These are phyloP conservation scores for Silybum marianum DNA, from an alignment of 129 eudicot genomes.

Conservation along the genomic window DNA sequence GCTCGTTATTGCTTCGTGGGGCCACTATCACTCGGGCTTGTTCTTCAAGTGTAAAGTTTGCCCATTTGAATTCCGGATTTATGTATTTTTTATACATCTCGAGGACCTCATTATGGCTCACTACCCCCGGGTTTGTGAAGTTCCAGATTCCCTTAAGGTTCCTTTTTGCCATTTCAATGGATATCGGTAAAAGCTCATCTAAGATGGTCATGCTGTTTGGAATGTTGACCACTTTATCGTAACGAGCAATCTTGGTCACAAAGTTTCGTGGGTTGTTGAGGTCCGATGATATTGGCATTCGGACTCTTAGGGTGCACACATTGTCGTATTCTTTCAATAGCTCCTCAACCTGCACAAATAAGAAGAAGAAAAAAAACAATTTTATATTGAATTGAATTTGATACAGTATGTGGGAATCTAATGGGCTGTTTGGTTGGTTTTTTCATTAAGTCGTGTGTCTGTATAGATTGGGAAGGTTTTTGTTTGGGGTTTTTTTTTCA, in stretches of 20 bases:
- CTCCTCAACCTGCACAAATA: slow-evolving; percentile 67
- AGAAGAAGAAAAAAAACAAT: neutral
- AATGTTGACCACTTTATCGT: slow-evolving; percentile 87
- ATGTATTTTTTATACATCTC: slow-evolving; percentile 90
- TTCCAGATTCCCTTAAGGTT: slow-evolving; percentile 89
- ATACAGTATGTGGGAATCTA: neutral
- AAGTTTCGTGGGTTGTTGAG: slow-evolving; percentile 93
- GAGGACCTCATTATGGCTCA: slow-evolving; percentile 89
- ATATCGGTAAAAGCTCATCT: slow-evolving; percentile 93
- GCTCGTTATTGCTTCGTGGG: slow-evolving; percentile 84
- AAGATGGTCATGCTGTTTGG: slow-evolving; percentile 97
- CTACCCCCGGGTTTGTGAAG: slow-evolving; percentile 96
- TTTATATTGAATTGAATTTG: neutral
- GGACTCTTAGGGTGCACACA: slow-evolving; percentile 91
- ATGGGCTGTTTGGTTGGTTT: too few relatives aligned
- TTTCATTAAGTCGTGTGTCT: too few relatives aligned
- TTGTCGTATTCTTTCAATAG: slow-evolving; percentile 85
- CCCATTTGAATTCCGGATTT: slow-evolving; percentile 65
- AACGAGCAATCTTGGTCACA: slow-evolving; percentile 81
- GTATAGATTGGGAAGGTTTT: too few relatives aligned
- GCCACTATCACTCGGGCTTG: slow-evolving; percentile 96
- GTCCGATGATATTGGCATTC: slow-evolving; percentile 98
- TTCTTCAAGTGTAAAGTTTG: slow-evolving; percentile 89
- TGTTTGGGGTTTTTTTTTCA: too few relatives aligned
- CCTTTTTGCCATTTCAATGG: slow-evolving; percentile 97